A percentile compares a stretch with the other conserved stretches of the same genome.
Evolutionary conservation across 768 basidiomycete species (phyloP).

Genomic region (Boletus coccyginus): DNA sequence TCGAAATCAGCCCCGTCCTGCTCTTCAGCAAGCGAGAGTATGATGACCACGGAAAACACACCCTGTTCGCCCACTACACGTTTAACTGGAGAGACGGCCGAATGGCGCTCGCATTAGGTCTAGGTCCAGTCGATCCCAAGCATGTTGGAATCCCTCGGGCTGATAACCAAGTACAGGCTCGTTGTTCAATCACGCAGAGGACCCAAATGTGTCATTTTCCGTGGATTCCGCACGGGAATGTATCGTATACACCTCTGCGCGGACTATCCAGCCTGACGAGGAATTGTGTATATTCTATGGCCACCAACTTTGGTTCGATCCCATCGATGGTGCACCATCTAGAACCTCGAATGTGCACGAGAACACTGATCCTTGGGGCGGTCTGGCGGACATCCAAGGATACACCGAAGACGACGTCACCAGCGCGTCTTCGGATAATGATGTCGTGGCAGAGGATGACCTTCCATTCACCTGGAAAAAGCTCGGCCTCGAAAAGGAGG

Average conservation of each 20-base stretch:
- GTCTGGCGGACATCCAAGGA: slow-evolving; percentile 6
- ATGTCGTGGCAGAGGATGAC: slow-evolving; percentile 51
- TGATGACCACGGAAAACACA: slow-evolving; percentile 56
- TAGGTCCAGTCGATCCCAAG: slow-evolving; percentile 45
- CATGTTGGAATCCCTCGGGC: not conserved
- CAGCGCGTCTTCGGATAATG: slow-evolving; percentile 25
- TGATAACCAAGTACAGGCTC: slow-evolving; percentile 51
- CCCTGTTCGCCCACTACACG: slow-evolving; percentile 70
- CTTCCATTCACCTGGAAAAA: slow-evolving; percentile 68
- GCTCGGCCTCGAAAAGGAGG: slow-evolving; percentile 51
- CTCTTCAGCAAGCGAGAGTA: slow-evolving; percentile 73
- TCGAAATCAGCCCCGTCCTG: slow-evolving; percentile 87
- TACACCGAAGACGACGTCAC: not conserved
- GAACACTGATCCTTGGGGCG: slow-evolving; percentile 4
- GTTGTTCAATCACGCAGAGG: slow-evolving; percentile 73
- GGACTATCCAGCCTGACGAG: slow-evolving; percentile 54
- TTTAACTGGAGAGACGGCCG: slow-evolving; percentile 72
- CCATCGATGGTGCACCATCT: slow-evolving; percentile 25
- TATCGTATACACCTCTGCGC: slow-evolving; percentile 60
- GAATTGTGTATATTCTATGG: slow-evolving; percentile 83
- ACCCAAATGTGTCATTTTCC: slow-evolving; percentile 68
- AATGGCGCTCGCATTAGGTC: slow-evolving; percentile 76
- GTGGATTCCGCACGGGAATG: slow-evolving; percentile 52
- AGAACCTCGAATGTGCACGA: not conserved
- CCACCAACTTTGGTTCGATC: slow-evolving; percentile 62